Evolutionary conservation across 257 asterid species (phyloP).

Genomic region (Primulina eburnea): DNA sequence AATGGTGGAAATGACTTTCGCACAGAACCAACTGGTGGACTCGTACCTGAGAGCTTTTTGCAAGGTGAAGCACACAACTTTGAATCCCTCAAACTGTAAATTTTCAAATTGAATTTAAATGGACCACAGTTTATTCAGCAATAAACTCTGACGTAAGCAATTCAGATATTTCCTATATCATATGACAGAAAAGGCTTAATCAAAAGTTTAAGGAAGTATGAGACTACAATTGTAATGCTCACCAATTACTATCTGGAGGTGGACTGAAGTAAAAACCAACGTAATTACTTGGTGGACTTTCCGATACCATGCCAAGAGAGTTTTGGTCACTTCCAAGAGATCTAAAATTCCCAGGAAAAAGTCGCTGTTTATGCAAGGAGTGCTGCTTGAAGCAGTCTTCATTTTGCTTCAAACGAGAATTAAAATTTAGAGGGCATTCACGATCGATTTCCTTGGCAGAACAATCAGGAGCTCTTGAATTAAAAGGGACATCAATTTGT

Average conservation of each 20-base stretch:
- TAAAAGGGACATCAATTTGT: constrained; percentile 34
- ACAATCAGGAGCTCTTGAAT: constrained; percentile 42
- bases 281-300: constrained; percentile 72
- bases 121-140: not conserved
- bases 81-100: constrained; percentile 54
- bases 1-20: constrained; percentile 78
- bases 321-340: constrained; percentile 51
- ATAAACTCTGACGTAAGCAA: not conserved
- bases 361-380: constrained; percentile 52
- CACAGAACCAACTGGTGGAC: constrained; percentile 81
- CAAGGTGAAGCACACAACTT: constrained; percentile 76
- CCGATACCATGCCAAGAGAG: constrained; percentile 46
- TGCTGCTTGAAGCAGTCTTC: constrained; percentile 65
- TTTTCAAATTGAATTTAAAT: constrained; percentile 22
- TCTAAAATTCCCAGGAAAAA: constrained; percentile 48
- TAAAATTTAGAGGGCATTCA: constrained; percentile 46
- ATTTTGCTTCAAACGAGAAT: constrained; percentile 53
- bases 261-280: constrained; percentile 92
- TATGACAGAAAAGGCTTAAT: constrained; percentile 17
- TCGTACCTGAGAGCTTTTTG: constrained; percentile 49
- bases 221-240: constrained; percentile 28
- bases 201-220: constrained; percentile 12
- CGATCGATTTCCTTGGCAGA: constrained; percentile 43
- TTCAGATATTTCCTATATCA: constrained; percentile 16
- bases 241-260: constrained; percentile 80